Conservation (phyloP, 2,329 filamentous ascomycete genomes). For the Talaromyces piceae region DNA sequence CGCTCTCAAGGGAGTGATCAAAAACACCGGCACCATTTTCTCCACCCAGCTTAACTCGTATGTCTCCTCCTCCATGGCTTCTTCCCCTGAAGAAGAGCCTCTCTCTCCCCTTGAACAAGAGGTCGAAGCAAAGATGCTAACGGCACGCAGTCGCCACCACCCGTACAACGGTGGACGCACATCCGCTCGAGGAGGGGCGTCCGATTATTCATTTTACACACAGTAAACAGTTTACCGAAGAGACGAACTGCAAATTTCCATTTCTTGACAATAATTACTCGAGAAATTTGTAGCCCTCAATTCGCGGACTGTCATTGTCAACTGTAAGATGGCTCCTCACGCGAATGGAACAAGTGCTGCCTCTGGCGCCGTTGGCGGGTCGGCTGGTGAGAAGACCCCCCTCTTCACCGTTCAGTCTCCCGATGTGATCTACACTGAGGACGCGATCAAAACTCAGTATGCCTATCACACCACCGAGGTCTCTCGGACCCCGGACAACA, state of each 20-base stretch:
- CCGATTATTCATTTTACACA: slow-evolving; percentile 44
- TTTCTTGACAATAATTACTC: slow-evolving; percentile 24
- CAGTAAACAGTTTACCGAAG: slow-evolving; percentile 31
- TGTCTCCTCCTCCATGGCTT: slow-evolving; percentile 30
- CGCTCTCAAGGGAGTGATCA: slow-evolving; percentile 48
- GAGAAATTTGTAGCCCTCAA: slow-evolving; percentile 39
- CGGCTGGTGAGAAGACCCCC: slow-evolving; percentile 37
- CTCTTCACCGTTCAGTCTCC: slow-evolving; percentile 85
- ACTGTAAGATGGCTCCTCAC: slow-evolving; percentile 77
- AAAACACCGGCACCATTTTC: slow-evolving; percentile 81
- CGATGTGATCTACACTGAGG: slow-evolving; percentile 84
- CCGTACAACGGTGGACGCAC: slow-evolving; percentile 93
- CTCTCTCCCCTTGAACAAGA: slow-evolving; percentile 12
- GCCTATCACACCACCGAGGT: slow-evolving; percentile 92
- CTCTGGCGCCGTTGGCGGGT: slow-evolving; percentile 50
- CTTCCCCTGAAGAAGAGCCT: background rate
- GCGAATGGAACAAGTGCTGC: slow-evolving; percentile 54
- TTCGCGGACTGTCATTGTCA: slow-evolving; percentile 16
- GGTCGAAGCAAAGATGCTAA: slow-evolving; percentile 6
- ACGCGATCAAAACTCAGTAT: slow-evolving; percentile 87
- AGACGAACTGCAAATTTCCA: background rate
- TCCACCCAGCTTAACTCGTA: slow-evolving; percentile 97
- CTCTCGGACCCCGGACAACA: slow-evolving; percentile 61
- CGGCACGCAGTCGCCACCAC: slow-evolving; percentile 66
- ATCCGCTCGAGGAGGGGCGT: slow-evolving; percentile 76